Base-by-base conservation (phyloP, 192 early-diverging fungal genomes). In the Chytriomyces sp. region DNA sequence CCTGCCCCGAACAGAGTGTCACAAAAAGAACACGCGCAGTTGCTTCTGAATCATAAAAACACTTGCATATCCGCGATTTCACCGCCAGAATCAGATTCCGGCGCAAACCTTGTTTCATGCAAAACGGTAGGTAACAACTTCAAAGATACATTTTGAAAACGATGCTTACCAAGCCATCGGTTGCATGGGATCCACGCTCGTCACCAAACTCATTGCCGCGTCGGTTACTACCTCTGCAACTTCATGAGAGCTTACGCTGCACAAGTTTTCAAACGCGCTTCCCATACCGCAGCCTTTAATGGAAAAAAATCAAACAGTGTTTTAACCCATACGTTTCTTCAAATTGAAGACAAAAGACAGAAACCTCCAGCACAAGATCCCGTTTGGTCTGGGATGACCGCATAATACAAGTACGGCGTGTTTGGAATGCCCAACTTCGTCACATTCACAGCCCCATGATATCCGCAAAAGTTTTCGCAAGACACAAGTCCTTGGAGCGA, bases 171-270 rank as follows among this genome's bases (percentile, higher is more conserved):
- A 82, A 5, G 63, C 80, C 10, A 82, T 28, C 24, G 81, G 81
- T 35, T 35, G 3, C 35, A 35, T 35, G 28, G 75, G 61, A 10
- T 24, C 75, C 45, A 67, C 24, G 26, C 24, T 23, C 43, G 77
- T 48, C 7, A 75, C 75, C 20, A 78, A 16, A 7, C 80, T 76
- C 45, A 80, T 66, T 4, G 64, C 81, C 28, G 75, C 45, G 61
- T 82, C 72, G 7, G 79, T 82, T 16, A 82, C 65, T 13, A 61
- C 46, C 64, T 82, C 81, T 13, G 71, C 53, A 23, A 82, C 59
- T 69, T 82, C 81, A 74, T 82, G 81, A 16, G 76, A 78, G 16
- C 69, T 18, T n/a, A 82, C 79, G 20, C 64, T 69, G 67, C 79
- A 81, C 9, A 82, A 64, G 49, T 82, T 82, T 53, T 61, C 61